Conservation (phyloP, 2,329 filamentous ascomycete genomes). For the Fusarium odoratissimum region DNA sequence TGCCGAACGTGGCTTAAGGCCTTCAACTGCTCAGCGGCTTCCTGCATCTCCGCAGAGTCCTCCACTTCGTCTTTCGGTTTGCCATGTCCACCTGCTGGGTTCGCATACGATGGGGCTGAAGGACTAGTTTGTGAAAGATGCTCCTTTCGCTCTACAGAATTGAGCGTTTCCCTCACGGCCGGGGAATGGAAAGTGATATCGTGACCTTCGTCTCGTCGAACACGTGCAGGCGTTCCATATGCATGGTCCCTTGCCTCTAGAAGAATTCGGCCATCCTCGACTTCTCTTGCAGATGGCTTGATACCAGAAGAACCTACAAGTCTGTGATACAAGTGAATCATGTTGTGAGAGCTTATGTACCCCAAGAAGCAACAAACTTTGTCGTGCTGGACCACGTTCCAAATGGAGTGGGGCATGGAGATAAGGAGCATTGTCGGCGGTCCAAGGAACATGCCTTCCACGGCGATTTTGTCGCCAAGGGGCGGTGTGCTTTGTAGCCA, state of each 20-base stretch:
- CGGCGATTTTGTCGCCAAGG: slow-evolving; percentile 67
- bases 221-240: slow-evolving; percentile 49
- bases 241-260: slow-evolving; percentile 64
- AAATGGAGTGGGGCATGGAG: slow-evolving; percentile 72
- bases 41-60: slow-evolving; percentile 76
- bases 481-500: slow-evolving; percentile 72
- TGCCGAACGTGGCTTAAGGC: slow-evolving; percentile 72
- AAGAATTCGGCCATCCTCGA: slow-evolving; percentile 68
- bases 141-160: slow-evolving; percentile 40
- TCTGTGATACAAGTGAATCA: slow-evolving; percentile 72
- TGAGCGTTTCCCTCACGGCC: slow-evolving; percentile 40
- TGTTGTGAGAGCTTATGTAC: slow-evolving; percentile 74
- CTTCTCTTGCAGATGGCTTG: slow-evolving; percentile 62
- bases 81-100: slow-evolving; percentile 32
- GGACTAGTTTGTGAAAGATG: slow-evolving; percentile 47
- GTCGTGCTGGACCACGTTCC: slow-evolving; percentile 73
- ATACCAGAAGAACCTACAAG: slow-evolving; percentile 61
- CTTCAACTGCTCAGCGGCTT: slow-evolving; percentile 74
- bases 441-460: slow-evolving; percentile 76
- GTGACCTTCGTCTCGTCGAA: slow-evolving; percentile 46
- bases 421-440: slow-evolving; percentile 74
- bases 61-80: slow-evolving; percentile 57
- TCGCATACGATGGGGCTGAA: slow-evolving; percentile 35
- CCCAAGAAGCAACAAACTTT: slow-evolving; percentile 75
- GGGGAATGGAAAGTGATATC: slow-evolving; percentile 43